These are phyloP conservation scores for Colletotrichum noveboracense DNA, from an alignment of 2,329 filamentous ascomycete species.

Conservation along the genomic window DNA sequence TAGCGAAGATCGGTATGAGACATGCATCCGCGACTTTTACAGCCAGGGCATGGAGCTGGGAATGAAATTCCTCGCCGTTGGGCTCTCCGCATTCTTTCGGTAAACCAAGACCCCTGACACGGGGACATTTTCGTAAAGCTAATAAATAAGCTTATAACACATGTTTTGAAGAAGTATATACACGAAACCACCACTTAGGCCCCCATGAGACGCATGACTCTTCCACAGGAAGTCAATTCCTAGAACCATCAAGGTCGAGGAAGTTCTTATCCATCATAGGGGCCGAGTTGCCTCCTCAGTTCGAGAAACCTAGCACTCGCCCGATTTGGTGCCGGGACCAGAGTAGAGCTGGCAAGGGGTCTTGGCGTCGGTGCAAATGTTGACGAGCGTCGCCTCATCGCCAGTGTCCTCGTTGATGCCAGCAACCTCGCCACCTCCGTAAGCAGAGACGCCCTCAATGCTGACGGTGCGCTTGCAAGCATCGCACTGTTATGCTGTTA, in stretches of 20 bases:
- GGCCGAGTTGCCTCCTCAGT: not conserved
- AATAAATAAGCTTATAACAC: not conserved
- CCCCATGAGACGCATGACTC: not conserved
- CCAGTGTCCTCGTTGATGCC: conserved; percentile 48
- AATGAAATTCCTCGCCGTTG: not conserved
- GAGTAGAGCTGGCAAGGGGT: conserved; percentile 28
- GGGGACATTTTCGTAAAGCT: not conserved
- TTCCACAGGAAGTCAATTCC: not conserved
- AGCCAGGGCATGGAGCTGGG: not conserved
- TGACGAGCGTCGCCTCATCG: conserved; percentile 32
- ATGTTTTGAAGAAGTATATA: not conserved
- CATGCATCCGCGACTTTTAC: not conserved
- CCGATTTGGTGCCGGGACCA: conserved; percentile 33
- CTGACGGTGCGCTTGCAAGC: conserved; percentile 48
- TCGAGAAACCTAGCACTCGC: conserved; percentile 3
- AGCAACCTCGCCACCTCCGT: conserved; percentile 41
- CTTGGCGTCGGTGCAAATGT: conserved; percentile 31
- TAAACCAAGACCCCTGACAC: not conserved
- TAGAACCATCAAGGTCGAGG: not conserved
- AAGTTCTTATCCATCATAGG: not conserved
- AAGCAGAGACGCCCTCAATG: conserved; percentile 43
- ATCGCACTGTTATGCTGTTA: not conserved
- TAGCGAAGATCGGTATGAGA: not conserved
- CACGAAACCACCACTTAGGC: not conserved
- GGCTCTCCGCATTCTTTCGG: not conserved